Conservation (phyloP, 306 rosid species). For the Castanopsis chinensis region DNA sequence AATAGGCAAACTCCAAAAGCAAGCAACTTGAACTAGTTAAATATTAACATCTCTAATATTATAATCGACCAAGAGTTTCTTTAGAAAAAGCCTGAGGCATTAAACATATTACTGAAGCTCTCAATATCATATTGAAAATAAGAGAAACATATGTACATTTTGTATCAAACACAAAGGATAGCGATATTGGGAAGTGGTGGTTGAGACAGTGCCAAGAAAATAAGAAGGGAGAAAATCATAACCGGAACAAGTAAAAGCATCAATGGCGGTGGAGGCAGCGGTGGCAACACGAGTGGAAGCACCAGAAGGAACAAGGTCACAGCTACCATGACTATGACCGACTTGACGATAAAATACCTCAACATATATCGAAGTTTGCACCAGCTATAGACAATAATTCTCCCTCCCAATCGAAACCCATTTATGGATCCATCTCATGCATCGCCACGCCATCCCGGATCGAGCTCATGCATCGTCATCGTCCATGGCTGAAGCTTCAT, state of each 20-base stretch:
- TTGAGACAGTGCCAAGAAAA: slow-evolving; percentile 20
- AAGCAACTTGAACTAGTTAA: no score
- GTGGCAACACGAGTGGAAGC: slow-evolving; percentile 38
- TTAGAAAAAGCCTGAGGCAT: no score
- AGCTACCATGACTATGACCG: slow-evolving; percentile 19
- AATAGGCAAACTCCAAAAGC: no score
- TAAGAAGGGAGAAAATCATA: slow-evolving; percentile 25
- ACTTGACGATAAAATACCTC: slow-evolving; percentile 16
- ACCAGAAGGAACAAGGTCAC: slow-evolving; percentile 16
- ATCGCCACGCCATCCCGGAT: not conserved
- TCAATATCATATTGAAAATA: no score
- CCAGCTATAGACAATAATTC: not conserved
- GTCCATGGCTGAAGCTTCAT: not conserved
- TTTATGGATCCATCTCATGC: not conserved
- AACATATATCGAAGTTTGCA: slow-evolving; percentile 2
- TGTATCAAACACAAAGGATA: no score
- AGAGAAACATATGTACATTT: no score
- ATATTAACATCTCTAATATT: no score
- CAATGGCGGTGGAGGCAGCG: slow-evolving; percentile 40
- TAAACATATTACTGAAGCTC: no score
- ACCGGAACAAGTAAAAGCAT: slow-evolving; percentile 29
- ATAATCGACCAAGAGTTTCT: no score
- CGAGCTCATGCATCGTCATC: not conserved
- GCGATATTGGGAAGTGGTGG: not conserved
- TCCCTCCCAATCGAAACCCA: not conserved